A percentile compares a stretch with the other conserved stretches of the same genome.
These are phyloP conservation scores for Auriscalpium orientale DNA, from an alignment of 768 basidiomycete species.

Conservation along the genomic window DNA sequence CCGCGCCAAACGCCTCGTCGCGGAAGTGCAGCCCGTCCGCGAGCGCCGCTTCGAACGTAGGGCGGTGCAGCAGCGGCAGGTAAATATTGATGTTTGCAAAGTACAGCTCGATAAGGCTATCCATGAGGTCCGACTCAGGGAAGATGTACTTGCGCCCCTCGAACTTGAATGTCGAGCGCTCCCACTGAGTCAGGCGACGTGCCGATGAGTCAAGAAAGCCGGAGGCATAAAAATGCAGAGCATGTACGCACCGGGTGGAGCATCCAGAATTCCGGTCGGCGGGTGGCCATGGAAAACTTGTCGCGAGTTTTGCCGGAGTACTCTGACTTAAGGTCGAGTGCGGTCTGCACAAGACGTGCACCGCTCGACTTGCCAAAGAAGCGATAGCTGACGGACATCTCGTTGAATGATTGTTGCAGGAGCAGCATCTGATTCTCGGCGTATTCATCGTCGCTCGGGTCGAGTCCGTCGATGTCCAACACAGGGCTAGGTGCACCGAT, in stretches of 20 bases:
- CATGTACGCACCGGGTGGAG: constrained; percentile 32
- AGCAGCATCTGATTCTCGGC: constrained; percentile 18
- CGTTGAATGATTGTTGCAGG: constrained; percentile 24
- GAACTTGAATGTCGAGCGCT: neutral
- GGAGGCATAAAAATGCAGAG: neutral
- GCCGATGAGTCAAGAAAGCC: neutral
- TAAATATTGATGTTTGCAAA: constrained; percentile 35
- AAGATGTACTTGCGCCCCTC: constrained; percentile 14
- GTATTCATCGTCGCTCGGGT: constrained; percentile 18
- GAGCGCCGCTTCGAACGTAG: constrained; percentile 34
- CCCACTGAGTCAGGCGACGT: constrained; percentile 4
- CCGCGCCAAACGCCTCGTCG: constrained; percentile 35
- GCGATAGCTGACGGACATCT: constrained; percentile 22
- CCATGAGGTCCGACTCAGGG: constrained; percentile 30
- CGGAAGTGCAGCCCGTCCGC: constrained; percentile 30
- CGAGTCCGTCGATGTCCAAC: constrained; percentile 2
- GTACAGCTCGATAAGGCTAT: constrained; percentile 38
- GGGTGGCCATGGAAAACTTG: constrained; percentile 14
- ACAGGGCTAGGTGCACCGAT: neutral
- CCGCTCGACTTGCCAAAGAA: constrained; percentile 40
- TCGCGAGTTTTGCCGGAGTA: constrained; percentile 20
- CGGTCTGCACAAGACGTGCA: constrained; percentile 33
- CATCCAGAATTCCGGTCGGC: constrained; percentile 45
- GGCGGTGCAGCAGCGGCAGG: constrained; percentile 42
- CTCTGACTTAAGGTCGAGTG: constrained; percentile 34